Conservation (phyloP, 371 early-diverging fungal species). For the Batkoa obscura region DNA sequence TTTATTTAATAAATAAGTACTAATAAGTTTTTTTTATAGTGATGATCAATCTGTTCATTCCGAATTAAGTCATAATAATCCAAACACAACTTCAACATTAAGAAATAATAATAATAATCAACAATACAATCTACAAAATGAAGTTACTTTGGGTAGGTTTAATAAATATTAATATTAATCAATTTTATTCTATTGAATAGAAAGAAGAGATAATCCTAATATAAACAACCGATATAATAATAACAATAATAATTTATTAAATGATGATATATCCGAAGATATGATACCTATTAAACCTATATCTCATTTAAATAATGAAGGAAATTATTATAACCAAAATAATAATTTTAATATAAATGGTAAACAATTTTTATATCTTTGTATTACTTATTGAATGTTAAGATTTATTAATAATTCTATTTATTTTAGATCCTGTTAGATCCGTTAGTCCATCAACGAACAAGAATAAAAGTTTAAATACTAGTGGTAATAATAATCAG, state of each 20-base stretch:
- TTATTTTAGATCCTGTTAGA: no score
- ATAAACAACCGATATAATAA: not conserved
- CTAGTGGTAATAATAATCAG: no score
- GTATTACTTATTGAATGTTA: no score
- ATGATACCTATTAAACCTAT: not conserved
- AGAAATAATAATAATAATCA: not conserved
- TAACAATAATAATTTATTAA: not conserved
- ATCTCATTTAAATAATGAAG: not conserved
- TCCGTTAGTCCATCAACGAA: no score
- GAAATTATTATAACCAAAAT: no score
- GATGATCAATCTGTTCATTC: not conserved
- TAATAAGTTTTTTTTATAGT: not conserved
- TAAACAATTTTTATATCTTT: no score
- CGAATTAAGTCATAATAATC: not conserved
- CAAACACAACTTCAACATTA: not conserved
- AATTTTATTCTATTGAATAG: not conserved
- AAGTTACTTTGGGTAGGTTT: not conserved
- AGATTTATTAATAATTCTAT: no score
- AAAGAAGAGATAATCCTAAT: not conserved
- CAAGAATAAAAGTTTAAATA: no score
- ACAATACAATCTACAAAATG: not conserved
- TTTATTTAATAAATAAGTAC: not conserved
- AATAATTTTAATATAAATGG: no score
- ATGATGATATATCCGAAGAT: not conserved
- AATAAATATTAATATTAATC: not conserved